Percentiles rank a stretch among this genome's conserved stretches.
These are phyloP conservation scores for Oxyria digyna DNA, from an alignment of 148 eudicot species.

Conservation along the genomic window DNA sequence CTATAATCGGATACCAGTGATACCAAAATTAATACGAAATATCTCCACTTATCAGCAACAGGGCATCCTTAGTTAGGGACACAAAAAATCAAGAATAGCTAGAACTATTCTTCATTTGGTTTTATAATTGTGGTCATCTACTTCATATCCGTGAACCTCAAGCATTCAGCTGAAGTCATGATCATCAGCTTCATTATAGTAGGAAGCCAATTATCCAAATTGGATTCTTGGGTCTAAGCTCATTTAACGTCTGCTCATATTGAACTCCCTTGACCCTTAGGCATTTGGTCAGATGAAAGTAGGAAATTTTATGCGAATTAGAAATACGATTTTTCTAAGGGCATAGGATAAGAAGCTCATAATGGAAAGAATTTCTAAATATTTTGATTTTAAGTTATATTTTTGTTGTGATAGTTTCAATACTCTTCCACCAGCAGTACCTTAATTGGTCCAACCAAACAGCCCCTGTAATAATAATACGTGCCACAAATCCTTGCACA, in stretches of 20 bases:
- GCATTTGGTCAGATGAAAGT: not conserved
- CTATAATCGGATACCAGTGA: not conserved
- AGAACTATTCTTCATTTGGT: not conserved
- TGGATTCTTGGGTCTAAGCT: no score
- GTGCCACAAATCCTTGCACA: not conserved
- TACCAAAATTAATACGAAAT: not conserved
- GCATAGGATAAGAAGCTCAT: no score
- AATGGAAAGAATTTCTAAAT: no score
- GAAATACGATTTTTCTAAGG: no score
- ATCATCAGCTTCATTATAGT: not conserved
- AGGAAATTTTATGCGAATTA: not conserved
- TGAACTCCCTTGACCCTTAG: no score
- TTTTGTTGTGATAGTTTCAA: not conserved
- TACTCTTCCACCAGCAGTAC: not conserved
- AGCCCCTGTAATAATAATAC: not conserved
- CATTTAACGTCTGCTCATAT: no score
- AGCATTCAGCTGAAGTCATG: not conserved
- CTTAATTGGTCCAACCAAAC: not conserved
- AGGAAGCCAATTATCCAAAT: no score
- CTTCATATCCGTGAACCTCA: not conserved
- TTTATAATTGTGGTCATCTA: not conserved
- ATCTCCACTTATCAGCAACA: not conserved
- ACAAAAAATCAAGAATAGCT: not conserved
- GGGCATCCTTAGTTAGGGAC: not conserved
- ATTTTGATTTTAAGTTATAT: no score